phyloP scores from a whole-genome alignment of 176 grass and related monocot genomes.

The Coix lacrymajobi region DNA sequence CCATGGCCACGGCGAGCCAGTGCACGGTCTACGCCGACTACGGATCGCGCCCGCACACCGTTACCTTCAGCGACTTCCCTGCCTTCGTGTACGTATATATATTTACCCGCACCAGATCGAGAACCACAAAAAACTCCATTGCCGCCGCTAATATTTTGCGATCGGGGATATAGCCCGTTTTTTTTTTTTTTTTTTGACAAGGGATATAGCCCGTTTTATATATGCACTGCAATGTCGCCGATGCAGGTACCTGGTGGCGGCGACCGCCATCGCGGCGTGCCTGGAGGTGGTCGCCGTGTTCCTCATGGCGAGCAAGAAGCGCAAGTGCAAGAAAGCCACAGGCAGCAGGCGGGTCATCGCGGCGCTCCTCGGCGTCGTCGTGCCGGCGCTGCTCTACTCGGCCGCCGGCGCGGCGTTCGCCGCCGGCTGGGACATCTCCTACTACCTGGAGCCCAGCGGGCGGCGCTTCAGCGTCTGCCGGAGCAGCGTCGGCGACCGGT shows the following conservation, averaged over 20 bases:
- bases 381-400: slow-evolving; percentile 38
- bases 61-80: slow-evolving; percentile 25
- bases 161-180: too few relatives aligned
- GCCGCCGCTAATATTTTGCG: too few relatives aligned
- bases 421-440: slow-evolving; percentile 9
- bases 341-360: too few relatives aligned
- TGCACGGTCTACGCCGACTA: slow-evolving; percentile 26
- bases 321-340: neutral
- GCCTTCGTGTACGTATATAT: slow-evolving; percentile 34
- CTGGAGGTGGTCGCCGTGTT: slow-evolving; percentile 26
- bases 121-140: too few relatives aligned
- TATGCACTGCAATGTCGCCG: too few relatives aligned
- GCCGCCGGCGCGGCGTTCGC: slow-evolving; percentile 33
- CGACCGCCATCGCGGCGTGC: neutral
- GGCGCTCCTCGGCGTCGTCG: slow-evolving; percentile 14
- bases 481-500: neutral
- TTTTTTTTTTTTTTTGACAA: too few relatives aligned
- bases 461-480: slow-evolving; percentile 22
- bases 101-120: neutral
- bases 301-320: slow-evolving; percentile 32
- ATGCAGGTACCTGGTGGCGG: neutral
- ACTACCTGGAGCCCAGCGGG: slow-evolving; percentile 14
- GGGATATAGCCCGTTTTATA: too few relatives aligned
- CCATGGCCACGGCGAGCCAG: slow-evolving; percentile 35
- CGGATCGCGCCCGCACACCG: neutral